phyloP scores from a whole-genome alignment of 2,329 filamentous ascomycete species.

The Apiospora malaysiana region DNA sequence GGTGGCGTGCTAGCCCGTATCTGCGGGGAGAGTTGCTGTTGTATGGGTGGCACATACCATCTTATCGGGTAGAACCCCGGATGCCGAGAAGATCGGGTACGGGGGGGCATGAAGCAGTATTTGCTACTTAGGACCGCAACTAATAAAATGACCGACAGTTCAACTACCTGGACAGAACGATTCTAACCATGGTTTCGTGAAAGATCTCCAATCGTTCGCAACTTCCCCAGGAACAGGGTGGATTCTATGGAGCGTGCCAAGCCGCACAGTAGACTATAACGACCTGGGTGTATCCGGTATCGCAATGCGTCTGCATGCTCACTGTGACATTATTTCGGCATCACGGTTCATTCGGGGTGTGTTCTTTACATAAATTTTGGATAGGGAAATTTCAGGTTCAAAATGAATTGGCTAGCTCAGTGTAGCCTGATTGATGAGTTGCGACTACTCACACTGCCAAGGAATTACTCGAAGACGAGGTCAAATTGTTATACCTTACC shows the following conservation, averaged over 20 bases:
- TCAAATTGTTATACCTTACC: no score
- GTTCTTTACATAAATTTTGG: background rate
- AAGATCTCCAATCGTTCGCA: no score
- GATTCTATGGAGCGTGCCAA: background rate
- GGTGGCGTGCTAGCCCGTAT: background rate
- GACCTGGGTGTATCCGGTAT: background rate
- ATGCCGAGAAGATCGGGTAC: no score
- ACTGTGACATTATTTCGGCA: background rate
- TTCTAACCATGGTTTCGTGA: no score
- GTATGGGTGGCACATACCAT: background rate
- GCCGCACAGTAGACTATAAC: background rate
- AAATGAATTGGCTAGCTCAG: background rate
- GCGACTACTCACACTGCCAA: no score
- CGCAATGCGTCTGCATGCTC: background rate
- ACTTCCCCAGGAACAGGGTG: background rate
- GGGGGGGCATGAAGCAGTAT: no score
- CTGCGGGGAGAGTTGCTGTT: background rate
- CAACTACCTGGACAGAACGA: no score
- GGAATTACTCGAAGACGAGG: no score
- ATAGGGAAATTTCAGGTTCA: background rate
- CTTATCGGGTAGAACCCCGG: no score
- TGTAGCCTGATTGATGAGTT: no score
- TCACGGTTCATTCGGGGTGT: background rate
- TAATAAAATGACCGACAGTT: no score
- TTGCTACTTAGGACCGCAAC: no score